Percentiles rank a stretch among this genome's conserved stretches.
Conservation (phyloP, 163 green algal genomes). For the Smithsoniella earleae region DNA sequence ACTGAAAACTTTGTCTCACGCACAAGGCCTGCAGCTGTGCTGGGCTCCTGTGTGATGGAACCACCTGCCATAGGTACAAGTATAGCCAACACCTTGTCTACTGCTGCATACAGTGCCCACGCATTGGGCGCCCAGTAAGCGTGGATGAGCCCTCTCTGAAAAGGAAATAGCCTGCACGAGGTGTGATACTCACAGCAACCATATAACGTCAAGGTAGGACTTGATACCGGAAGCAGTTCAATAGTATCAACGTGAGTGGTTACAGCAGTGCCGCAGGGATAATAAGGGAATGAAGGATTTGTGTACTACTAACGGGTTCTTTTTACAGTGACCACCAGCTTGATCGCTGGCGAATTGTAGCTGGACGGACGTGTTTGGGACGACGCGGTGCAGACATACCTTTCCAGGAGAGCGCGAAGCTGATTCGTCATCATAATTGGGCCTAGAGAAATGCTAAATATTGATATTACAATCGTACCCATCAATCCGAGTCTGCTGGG, state of each 20-base stretch:
- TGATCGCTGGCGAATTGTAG: no score
- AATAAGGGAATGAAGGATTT: no score
- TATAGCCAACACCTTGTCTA: conserved; percentile 62
- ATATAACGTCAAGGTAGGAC: no score
- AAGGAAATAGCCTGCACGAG: conserved; percentile 76
- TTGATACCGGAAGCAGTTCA: no score
- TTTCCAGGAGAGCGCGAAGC: neutral
- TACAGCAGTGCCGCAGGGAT: no score
- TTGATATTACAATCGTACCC: neutral
- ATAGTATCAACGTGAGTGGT: no score
- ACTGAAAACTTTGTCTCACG: conserved; percentile 54
- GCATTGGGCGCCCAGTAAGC: conserved; percentile 93
- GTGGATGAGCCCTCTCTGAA: conserved; percentile 77
- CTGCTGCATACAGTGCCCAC: conserved; percentile 83
- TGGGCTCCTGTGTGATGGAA: neutral
- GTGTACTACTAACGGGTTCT: no score
- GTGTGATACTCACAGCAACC: no score
- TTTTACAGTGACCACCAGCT: no score
- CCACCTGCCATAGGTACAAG: conserved; percentile 35
- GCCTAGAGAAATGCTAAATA: neutral
- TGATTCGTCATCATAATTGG: conserved; percentile 13
- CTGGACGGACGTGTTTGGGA: no score
- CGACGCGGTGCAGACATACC: no score
- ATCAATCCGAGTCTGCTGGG: neutral
- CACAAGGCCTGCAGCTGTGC: conserved; percentile 59